Conservation (phyloP, 2,329 filamentous ascomycete genomes). For the Penicillium italicum region DNA sequence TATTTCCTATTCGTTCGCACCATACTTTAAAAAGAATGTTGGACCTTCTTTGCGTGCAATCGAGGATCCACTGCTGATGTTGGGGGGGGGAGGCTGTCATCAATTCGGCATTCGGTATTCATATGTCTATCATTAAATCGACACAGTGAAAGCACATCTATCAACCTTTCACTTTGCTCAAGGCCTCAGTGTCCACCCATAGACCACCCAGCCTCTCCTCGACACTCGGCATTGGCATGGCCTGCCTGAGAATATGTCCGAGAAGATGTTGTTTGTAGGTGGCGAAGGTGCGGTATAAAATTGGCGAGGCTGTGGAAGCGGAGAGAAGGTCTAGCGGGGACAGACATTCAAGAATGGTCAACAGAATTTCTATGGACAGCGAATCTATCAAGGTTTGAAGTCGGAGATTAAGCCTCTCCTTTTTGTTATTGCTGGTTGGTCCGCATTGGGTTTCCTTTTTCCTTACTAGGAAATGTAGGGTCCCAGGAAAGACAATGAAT, state of each 20-base stretch:
- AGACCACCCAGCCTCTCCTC: background rate
- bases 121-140: too few relatives aligned
- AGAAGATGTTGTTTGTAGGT: constrained; percentile 1
- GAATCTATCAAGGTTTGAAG: background rate
- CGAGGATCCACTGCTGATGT: background rate
- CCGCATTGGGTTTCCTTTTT: background rate
- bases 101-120: background rate
- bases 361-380: background rate
- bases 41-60: background rate
- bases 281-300: background rate
- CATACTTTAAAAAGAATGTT: background rate
- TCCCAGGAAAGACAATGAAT: background rate
- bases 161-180: background rate
- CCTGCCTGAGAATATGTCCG: background rate
- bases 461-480: background rate
- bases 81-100: background rate
- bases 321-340: background rate
- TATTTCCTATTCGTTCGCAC: background rate
- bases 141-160: background rate
- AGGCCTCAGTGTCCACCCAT: background rate
- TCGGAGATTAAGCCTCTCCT: background rate
- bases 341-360: background rate
- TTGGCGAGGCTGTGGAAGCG: background rate
- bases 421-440: background rate
- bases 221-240: background rate